phyloP scores from a whole-genome alignment of 2,329 filamentous ascomycete genomes.

The Metarhizium guizhouense region DNA sequence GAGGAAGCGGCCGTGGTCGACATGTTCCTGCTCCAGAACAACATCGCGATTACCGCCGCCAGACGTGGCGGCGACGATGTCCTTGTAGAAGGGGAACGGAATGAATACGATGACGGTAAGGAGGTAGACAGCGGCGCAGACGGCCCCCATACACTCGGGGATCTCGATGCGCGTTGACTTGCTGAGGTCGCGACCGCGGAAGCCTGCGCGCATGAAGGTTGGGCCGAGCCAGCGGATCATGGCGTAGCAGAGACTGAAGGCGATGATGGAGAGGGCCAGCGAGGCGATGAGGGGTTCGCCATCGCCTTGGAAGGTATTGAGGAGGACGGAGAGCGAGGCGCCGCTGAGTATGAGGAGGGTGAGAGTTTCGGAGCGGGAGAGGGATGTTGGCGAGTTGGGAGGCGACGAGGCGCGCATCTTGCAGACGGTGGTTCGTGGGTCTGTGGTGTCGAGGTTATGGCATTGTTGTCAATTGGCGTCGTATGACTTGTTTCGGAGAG shows the following conservation, averaged over 20 bases:
- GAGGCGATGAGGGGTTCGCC: conserved; percentile 86
- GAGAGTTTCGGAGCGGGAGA: conserved; percentile 45
- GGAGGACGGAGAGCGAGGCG: conserved; percentile 63
- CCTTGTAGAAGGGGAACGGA: conserved; percentile 96
- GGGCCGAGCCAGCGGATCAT: conserved; percentile 91
- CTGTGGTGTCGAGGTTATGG: background rate
- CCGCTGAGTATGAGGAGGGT: conserved; percentile 53
- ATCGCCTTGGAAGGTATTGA: conserved; percentile 74
- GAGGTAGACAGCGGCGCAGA: conserved; percentile 88
- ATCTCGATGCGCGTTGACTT: conserved; percentile 63
- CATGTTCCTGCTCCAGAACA: conserved; percentile 59
- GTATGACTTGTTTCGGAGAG: background rate
- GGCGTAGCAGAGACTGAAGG: conserved; percentile 72
- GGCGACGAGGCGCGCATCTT: conserved; percentile 13
- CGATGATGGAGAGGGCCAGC: conserved; percentile 74
- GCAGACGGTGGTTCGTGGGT: background rate
- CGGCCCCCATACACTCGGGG: conserved; percentile 91
- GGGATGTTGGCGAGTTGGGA: conserved; percentile 21
- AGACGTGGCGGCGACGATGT: conserved; percentile 90
- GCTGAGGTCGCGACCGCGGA: conserved; percentile 83
- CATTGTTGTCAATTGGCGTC: background rate
- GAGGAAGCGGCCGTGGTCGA: conserved; percentile 58
- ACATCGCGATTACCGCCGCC: conserved; percentile 88
- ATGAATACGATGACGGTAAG: conserved; percentile 86
- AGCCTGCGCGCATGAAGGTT: conserved; percentile 77